Evolutionary conservation across 805 yeast genomes (phyloP).

Genomic region (Candida corydali): DNA sequence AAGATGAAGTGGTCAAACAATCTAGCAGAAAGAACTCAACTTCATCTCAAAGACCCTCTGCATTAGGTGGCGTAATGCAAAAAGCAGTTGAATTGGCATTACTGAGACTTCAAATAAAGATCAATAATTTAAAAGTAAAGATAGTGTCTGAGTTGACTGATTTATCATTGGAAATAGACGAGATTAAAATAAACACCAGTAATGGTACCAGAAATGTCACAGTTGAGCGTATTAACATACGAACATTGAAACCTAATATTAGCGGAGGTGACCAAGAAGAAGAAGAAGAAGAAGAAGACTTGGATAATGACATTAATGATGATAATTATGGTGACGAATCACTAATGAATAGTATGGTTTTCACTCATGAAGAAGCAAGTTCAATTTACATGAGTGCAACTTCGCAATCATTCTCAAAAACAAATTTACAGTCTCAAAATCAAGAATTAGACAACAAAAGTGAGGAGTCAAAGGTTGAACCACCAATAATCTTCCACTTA

Average conservation of each 20-base stretch:
- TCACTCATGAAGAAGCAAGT: conserved; percentile 64
- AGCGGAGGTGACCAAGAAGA: conserved; percentile 22
- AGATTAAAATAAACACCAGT: conserved; percentile 31
- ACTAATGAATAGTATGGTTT: conserved; percentile 55
- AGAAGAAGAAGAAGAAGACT: conserved; percentile 5
- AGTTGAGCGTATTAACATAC: conserved; percentile 36
- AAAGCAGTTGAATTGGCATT: conserved; percentile 66
- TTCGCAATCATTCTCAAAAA: conserved; percentile 40
- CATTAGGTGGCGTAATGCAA: conserved; percentile 54
- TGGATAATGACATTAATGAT: conserved; percentile 17
- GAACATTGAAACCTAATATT: conserved; percentile 38
- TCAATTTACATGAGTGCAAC: conserved; percentile 83
- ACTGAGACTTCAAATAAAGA: conserved; percentile 51
- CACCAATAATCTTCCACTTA: conserved; percentile 24
- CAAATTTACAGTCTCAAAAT: conserved; percentile 2
- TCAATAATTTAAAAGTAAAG: conserved; percentile 44
- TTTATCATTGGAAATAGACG: conserved; percentile 28
- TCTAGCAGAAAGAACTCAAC: conserved; percentile 11
- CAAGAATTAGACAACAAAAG: conserved; percentile 6
- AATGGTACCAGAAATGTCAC: conserved; percentile 45
- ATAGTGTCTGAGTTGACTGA: conserved; percentile 45
- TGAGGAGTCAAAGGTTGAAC: conserved; percentile 3
- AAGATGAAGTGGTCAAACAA: conserved; percentile 10
- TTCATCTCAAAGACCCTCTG: conserved; percentile 22
- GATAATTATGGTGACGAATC: conserved; percentile 37